Conservation (phyloP, 2,329 filamentous ascomycete species). For the Calonectria multiphialidica region DNA sequence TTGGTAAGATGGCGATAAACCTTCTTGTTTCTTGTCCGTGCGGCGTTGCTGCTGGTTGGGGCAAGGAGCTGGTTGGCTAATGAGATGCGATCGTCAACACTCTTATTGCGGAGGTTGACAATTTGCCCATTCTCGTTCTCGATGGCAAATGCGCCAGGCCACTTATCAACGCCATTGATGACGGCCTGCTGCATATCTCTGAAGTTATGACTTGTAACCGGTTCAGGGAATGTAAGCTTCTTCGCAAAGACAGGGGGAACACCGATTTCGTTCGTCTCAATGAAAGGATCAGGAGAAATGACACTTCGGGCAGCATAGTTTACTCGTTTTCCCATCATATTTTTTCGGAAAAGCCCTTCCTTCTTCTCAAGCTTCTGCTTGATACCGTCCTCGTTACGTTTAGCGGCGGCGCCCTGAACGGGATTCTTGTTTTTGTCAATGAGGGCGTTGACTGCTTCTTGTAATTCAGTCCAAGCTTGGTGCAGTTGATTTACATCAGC, state of each 20-base stretch:
- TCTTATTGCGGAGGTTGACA: conserved; percentile 88
- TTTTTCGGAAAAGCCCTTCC: conserved; percentile 97
- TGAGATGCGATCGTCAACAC: conserved; percentile 86
- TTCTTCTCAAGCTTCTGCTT: conserved; percentile 99
- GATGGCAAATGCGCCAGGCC: conserved; percentile 93
- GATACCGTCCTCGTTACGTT: conserved; percentile 89
- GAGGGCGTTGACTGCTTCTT: conserved; percentile 91
- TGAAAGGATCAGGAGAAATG: conserved; percentile 98
- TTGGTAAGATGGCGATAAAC: conserved; percentile 96
- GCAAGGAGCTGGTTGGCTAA: conserved; percentile 94
- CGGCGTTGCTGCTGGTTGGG: conserved; percentile 80
- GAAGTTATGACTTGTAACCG: conserved; percentile 97
- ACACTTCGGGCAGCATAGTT: conserved; percentile 98
- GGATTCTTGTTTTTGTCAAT: conserved; percentile 92
- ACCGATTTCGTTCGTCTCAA: conserved; percentile 98
- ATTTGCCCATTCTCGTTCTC: conserved; percentile 97
- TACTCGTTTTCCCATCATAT: conserved; percentile 99
- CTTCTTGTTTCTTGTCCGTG: conserved; percentile 90
- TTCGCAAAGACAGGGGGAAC: conserved; percentile 98
- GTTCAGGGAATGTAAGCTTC: conserved; percentile 96
- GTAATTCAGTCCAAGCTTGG: conserved; percentile 84
- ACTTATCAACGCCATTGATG: conserved; percentile 92
- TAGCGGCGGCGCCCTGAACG: conserved; percentile 80
- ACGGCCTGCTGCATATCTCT: conserved; percentile 96
- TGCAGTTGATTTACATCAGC: conserved; percentile 78